These are phyloP conservation scores for Smallanthus sonchifolius DNA, from an alignment of 129 eudicot species.

Conservation along the genomic window DNA sequence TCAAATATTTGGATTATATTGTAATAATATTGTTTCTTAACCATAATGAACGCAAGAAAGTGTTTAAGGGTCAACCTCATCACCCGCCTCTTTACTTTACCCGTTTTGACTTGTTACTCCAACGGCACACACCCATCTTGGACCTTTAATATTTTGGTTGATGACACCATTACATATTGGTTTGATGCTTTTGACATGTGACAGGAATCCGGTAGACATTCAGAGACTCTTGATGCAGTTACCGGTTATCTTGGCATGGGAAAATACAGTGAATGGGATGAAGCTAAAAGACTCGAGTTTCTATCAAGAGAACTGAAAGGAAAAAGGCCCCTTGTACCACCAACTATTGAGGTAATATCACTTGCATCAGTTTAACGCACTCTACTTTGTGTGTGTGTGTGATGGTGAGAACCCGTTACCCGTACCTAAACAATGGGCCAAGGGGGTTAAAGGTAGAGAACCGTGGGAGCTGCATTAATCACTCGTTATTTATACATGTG, in stretches of 20 bases:
- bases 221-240: conserved; percentile 87
- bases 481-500: neutral
- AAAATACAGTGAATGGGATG: conserved; percentile 90
- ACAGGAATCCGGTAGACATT: conserved; percentile 88
- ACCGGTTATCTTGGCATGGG: conserved; percentile 81
- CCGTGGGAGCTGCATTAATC: too few species aligned
- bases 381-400: neutral
- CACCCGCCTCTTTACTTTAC: neutral
- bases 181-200: neutral
- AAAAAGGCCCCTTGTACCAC: conserved; percentile 87
- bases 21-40: neutral
- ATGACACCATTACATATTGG: neutral
- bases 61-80: neutral
- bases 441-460: too few species aligned
- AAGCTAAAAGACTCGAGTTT: conserved; percentile 64
- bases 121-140: neutral
- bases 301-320: conserved; percentile 81
- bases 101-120: neutral
- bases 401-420: neutral
- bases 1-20: neutral
- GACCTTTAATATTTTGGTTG: neutral
- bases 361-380: neutral
- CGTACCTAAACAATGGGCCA: too few species aligned
- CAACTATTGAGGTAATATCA: conserved; percentile 59
- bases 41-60: neutral